Evolutionary conservation across 495 filamentous ascomycete species (phyloP).

Genomic region (Patellaria atrata): DNA sequence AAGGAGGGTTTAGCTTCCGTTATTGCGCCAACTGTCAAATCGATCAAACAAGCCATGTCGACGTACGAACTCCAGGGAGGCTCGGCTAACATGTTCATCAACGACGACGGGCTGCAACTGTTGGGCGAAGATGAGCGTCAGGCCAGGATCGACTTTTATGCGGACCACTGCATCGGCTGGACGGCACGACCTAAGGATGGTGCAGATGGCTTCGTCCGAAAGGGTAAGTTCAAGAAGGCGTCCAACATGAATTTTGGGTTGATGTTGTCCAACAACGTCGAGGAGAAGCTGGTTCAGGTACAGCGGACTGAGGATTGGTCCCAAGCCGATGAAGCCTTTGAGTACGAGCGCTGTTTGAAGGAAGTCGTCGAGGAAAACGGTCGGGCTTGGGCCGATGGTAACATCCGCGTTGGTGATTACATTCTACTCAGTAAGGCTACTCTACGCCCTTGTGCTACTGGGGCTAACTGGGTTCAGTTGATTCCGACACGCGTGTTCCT

Average conservation of each 20-base stretch:
- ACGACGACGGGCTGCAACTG: constrained; percentile 65
- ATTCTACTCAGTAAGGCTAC: constrained; percentile 39
- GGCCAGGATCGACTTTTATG: constrained; percentile 49
- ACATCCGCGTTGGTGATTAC: constrained; percentile 67
- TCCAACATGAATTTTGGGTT: constrained; percentile 74
- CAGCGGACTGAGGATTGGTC: constrained; percentile 47
- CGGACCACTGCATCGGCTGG: constrained; percentile 65
- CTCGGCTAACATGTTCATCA: constrained; percentile 68
- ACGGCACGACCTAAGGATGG: constrained; percentile 52
- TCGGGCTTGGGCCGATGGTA: constrained; percentile 65
- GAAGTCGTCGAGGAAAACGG: constrained; percentile 48
- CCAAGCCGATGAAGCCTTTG: constrained; percentile 53
- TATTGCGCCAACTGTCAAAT: constrained; percentile 53
- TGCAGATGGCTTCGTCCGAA: constrained; percentile 39
- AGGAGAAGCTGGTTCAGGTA: constrained; percentile 45
- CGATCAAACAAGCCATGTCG: constrained; percentile 58
- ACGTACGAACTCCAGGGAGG: constrained; percentile 71
- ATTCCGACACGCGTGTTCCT: constrained; percentile 64
- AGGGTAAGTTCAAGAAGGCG: constrained; percentile 50
- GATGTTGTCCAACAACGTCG: constrained; percentile 59
- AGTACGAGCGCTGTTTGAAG: constrained; percentile 46
- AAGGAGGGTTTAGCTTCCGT: constrained; percentile 53
- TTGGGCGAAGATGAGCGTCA: constrained; percentile 48
- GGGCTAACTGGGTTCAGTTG: constrained; percentile 27
- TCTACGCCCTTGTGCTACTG: not conserved